Percentiles rank a stretch among this genome's conserved stretches.
Evolutionary conservation across 352 stramenopile genomes (phyloP).

Genomic region (Pythium grandisporangium): DNA sequence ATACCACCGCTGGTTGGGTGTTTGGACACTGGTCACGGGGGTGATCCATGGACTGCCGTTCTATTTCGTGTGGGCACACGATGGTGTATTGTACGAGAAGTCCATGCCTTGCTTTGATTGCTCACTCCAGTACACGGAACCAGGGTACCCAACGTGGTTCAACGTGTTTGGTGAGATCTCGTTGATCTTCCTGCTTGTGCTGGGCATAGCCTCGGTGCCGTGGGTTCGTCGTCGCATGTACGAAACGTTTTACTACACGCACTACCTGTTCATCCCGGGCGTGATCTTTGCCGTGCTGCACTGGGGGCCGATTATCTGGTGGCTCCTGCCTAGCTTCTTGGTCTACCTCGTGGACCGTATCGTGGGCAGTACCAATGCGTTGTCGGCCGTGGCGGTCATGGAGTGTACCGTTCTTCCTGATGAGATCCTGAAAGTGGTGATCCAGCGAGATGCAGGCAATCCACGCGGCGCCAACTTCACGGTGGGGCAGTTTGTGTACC

Average conservation of each 20-base stretch:
- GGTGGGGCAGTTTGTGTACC: slow-evolving; percentile 8
- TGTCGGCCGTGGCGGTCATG: slow-evolving; percentile 4
- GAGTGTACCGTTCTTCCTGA: slow-evolving; percentile 4
- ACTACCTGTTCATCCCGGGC: slow-evolving; percentile 19
- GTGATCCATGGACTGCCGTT: slow-evolving; percentile 31
- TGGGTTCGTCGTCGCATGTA: slow-evolving; percentile 17
- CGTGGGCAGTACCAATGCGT: slow-evolving; percentile 10
- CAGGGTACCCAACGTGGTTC: slow-evolving; percentile 38
- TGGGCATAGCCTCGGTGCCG: slow-evolving; percentile 12
- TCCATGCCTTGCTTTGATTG: slow-evolving; percentile 45
- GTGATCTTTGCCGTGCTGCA: slow-evolving; percentile 18
- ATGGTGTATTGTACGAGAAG: slow-evolving; percentile 22
- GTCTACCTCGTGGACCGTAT: slow-evolving; percentile 18
- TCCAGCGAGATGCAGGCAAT: not conserved
- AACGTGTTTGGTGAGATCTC: slow-evolving; percentile 59
- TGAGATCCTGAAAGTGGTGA: slow-evolving; percentile 10
- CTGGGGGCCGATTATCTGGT: slow-evolving; percentile 12
- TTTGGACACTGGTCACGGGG: slow-evolving; percentile 23
- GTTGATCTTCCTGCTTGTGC: slow-evolving; percentile 17
- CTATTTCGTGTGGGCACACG: slow-evolving; percentile 31
- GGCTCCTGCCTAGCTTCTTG: slow-evolving; percentile 12
- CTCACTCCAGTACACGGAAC: slow-evolving; percentile 21
- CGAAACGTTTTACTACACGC: slow-evolving; percentile 16
- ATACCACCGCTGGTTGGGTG: slow-evolving; percentile 52
- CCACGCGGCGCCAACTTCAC: slow-evolving; percentile 1